Percentiles rank a stretch among this genome's conserved stretches.
These are phyloP conservation scores for Ustilago tritici DNA, from an alignment of 1,284 basidiomycete species.

Conservation along the genomic window DNA sequence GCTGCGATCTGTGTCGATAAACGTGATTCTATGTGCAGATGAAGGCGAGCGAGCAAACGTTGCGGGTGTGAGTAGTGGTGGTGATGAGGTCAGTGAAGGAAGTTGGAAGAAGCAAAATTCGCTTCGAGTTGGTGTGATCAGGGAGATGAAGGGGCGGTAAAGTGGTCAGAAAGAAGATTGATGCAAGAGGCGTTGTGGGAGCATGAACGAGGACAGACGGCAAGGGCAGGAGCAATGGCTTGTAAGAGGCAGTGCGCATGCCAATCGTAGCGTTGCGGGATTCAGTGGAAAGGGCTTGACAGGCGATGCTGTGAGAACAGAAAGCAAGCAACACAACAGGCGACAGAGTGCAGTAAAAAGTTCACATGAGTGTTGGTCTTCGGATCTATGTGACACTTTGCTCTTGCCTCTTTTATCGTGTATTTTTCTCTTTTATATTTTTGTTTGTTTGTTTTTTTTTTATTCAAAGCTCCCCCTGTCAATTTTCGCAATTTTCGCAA, in stretches of 20 bases:
- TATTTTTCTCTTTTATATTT: neutral
- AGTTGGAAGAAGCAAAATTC: slow-evolving; percentile 1
- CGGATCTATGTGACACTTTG: slow-evolving; percentile 9
- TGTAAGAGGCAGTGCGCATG: slow-evolving; percentile 18
- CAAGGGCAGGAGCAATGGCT: neutral
- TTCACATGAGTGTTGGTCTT: slow-evolving; percentile 16
- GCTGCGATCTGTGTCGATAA: neutral
- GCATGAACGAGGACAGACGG: neutral
- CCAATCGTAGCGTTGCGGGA: neutral
- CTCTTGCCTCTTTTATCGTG: neutral
- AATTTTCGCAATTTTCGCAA: neutral
- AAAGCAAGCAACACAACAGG: neutral
- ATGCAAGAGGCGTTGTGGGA: neutral
- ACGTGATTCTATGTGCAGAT: slow-evolving; percentile 2
- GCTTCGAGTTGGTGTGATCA: neutral
- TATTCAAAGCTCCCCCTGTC: slow-evolving; percentile 1
- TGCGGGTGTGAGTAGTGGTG: slow-evolving; percentile 1
- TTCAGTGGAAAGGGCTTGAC: too few relatives aligned
- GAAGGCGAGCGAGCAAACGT: slow-evolving; percentile 1
- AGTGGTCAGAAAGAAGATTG: slow-evolving; percentile 4
- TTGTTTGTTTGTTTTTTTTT: slow-evolving; percentile 2
- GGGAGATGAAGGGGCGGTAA: neutral
- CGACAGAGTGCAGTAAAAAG: neutral
- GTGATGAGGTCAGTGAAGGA: neutral
- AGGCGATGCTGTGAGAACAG: neutral